Evolutionary conservation across 176 grass and related monocot species (phyloP), one percentile per base, ranked within the genome.

Genomic region (Cocos nucifera): DNA sequence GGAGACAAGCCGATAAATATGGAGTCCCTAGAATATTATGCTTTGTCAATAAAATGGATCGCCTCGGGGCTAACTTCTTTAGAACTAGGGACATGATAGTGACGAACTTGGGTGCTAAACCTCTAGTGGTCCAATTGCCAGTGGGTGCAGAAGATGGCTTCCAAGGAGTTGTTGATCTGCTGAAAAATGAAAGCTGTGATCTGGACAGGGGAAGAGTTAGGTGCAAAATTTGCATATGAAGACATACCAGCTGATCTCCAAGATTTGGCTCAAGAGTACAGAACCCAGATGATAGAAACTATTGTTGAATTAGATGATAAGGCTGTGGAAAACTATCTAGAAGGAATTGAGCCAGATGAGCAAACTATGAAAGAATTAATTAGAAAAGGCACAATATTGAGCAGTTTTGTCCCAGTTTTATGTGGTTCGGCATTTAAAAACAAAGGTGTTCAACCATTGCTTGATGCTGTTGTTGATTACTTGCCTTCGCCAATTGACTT

Each of bases 401-500:
- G 62, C 62, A 88, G 59, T 48, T 97, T 97, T 70, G 92, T 97
- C 52, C 87, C 92, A 64, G 84, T 97, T 78, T 73, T 97, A 61
- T 97, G 92, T 72, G 92, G 92, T 57, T 85, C 92, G 59, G 92
- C 92, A 58, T 97, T 97, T 59, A 91, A 97, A 82, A 97, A 97
- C 73, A 97, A 91, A 70, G 92, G 92, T 61, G 92, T 97, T 49
- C 92, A 97, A 53, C 87, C 87, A 50, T 80, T 97, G 72, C 80
- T 97, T 70, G 84, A 97, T 85, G 84, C 92, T 75, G 92, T 97
- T 70, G 84, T 97, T 15, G 92, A 97, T 76, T 97, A 87, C 75
- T 84, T 97, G 76, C 92, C 92, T 53, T 97, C 73, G 9, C 92
- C 92, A 9, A 51, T 97, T 66, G 87, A 97, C 51, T 39, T 97